phyloP scores from a whole-genome alignment of 352 stramenopile species.

The Elongisporangium undulatum region DNA sequence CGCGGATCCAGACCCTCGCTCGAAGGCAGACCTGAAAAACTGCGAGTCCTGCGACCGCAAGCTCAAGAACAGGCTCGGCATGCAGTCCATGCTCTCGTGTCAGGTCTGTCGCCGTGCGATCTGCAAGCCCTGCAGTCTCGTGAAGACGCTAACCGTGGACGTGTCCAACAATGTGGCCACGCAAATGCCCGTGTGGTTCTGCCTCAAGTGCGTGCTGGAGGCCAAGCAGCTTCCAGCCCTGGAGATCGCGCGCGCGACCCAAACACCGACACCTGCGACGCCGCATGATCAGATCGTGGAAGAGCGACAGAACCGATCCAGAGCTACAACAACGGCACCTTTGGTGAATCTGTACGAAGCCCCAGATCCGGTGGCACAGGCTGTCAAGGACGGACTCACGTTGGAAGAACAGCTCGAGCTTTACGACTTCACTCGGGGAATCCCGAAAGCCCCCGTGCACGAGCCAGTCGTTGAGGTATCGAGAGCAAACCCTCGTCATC shows the following conservation, averaged over 20 bases:
- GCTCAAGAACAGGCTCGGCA: slow-evolving; percentile 6
- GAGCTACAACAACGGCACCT: not conserved
- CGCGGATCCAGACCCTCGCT: not conserved
- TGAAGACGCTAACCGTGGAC: slow-evolving; percentile 17
- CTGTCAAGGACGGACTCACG: not conserved
- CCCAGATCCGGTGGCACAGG: not conserved
- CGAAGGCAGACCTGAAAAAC: not conserved
- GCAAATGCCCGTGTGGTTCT: slow-evolving; percentile 17
- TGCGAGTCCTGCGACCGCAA: slow-evolving; percentile 16
- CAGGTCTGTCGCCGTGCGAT: slow-evolving; percentile 18
- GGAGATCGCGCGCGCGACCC: not conserved
- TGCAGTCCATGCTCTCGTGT: slow-evolving; percentile 15
- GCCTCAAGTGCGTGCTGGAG: slow-evolving; percentile 15
- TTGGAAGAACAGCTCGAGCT: not conserved
- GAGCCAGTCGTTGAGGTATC: not conserved
- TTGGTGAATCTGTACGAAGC: not conserved
- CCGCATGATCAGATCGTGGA: not conserved
- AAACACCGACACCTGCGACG: not conserved
- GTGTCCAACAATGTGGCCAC: slow-evolving; percentile 5
- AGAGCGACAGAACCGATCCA: not conserved
- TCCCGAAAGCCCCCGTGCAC: not conserved
- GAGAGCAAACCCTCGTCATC: not conserved
- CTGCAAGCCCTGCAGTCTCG: slow-evolving; percentile 23
- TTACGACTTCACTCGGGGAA: not conserved
- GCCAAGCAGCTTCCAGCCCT: not conserved